Base-by-base conservation (phyloP, 106 monocot species). In the Dendrobium nobile region DNA sequence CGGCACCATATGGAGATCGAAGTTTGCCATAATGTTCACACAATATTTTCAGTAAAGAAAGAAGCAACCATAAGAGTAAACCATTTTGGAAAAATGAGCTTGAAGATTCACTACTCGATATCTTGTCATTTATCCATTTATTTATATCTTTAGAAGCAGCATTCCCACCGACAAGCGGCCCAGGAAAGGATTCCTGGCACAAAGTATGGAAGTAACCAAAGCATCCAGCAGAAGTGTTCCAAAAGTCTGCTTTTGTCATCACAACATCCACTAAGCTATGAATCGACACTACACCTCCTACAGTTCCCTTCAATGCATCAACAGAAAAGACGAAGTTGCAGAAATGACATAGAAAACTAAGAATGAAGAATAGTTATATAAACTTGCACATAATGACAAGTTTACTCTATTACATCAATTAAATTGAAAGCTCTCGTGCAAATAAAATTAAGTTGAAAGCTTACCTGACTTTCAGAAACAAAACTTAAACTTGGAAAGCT, bases 71-170 rank as follows among this genome's bases (percentile, higher is more conserved):
- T 54, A 90, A n/a, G 75, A 81, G 80, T 86, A 90, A 80, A 47
- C 83, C 87, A 88, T 86, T 91, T 22, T 83, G 88, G 72, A 88
- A 82, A 42, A 93, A 91, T 33, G 80, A 51, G 15, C 41, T 40
- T 27, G 88, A 56, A 65, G 94, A 83, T 82, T 91, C 88, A 75
- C 86, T 90, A 41, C 78, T 81, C 9, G 67, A 19, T 19, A 93
- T 91, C 54, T 79, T 93, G 84, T 95, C 95, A 81, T 99, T 92
- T 51, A 99, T 82, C 99, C 99, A 99, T 84, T 93, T 99, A 82
- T 91, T 91, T 54, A 95, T 83, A 82, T 95, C 99, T 79, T 93
- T 99, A 76, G 87, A 78, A 55, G 93, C 82, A 82, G 91, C 90
- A 89, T 54, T 93, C 28, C 95, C 95, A 72, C 95, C 99, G 61